These are phyloP conservation scores for Panaeolus papilionaceus DNA, from an alignment of 768 basidiomycete genomes.

Conservation along the genomic window DNA sequence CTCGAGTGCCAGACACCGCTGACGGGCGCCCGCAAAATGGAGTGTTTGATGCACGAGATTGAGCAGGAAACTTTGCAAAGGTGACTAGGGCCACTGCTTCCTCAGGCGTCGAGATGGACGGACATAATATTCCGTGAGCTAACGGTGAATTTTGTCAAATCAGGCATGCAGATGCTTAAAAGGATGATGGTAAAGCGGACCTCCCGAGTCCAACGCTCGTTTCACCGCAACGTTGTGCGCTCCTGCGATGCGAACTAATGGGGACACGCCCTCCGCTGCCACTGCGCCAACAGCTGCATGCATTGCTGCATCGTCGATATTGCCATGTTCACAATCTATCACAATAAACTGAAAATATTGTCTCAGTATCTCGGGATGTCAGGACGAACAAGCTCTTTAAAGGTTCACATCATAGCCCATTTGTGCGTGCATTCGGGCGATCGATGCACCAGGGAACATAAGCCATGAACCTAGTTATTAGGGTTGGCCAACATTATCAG, in stretches of 20 bases:
- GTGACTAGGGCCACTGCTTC: neutral
- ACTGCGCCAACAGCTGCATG: conserved; percentile 28
- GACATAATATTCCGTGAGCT: neutral
- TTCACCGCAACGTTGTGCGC: neutral
- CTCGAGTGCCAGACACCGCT: conserved; percentile 25
- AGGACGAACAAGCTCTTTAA: neutral
- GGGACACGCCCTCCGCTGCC: neutral
- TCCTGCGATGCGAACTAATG: neutral
- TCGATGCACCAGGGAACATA: conserved; percentile 28
- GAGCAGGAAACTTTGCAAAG: neutral
- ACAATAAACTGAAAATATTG: conserved; percentile 24
- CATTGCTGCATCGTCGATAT: conserved; percentile 30
- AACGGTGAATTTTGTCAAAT: neutral
- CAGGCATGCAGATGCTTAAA: neutral
- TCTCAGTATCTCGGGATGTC: neutral
- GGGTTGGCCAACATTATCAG: neutral
- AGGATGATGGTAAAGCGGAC: neutral
- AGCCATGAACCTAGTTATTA: conserved; percentile 27
- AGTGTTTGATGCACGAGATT: neutral
- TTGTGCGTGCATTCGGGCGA: conserved; percentile 28
- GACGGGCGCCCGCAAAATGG: neutral
- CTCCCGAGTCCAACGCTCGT: neutral
- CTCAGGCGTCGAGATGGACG: neutral
- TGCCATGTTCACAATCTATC: conserved; percentile 30
- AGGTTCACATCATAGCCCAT: conserved; percentile 29